Evolutionary conservation across 2,329 filamentous ascomycete species (phyloP).

Genomic region (Ceratocystis smalleyi): DNA sequence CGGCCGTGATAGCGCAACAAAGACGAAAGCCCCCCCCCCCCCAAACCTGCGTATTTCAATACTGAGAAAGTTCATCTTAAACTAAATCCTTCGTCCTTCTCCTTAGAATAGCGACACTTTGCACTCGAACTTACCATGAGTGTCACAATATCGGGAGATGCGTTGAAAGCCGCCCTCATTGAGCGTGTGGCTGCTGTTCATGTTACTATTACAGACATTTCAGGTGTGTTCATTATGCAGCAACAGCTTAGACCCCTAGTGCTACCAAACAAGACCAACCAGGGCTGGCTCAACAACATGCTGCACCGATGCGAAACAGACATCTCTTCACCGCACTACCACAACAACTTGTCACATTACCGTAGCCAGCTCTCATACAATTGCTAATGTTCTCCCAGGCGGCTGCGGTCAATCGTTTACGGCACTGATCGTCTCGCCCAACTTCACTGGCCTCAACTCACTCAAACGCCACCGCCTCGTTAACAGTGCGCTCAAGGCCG

Average conservation of each 20-base stretch:
- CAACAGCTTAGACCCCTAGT: neutral
- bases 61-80: neutral
- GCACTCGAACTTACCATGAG: constrained; percentile 10
- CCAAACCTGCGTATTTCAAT: neutral
- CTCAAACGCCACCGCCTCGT: constrained; percentile 77
- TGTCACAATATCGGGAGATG: constrained; percentile 42
- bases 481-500: constrained; percentile 65
- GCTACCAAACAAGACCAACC: neutral
- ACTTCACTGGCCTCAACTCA: constrained; percentile 56
- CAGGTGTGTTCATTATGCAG: constrained; percentile 42
- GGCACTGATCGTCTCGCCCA: constrained; percentile 44
- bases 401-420: constrained; percentile 49
- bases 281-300: neutral
- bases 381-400: constrained; percentile 26
- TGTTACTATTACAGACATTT: constrained; percentile 84
- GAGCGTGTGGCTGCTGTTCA: constrained; percentile 57
- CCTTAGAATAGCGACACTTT: neutral
- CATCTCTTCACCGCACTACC: neutral
- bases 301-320: neutral
- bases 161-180: constrained; percentile 51
- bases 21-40: neutral
- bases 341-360: neutral
- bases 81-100: neutral
- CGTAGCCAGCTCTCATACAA: constrained; percentile 13
- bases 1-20: neutral